phyloP scores from a whole-genome alignment of 441 rosid species.

The Adansonia madagascariensis region DNA sequence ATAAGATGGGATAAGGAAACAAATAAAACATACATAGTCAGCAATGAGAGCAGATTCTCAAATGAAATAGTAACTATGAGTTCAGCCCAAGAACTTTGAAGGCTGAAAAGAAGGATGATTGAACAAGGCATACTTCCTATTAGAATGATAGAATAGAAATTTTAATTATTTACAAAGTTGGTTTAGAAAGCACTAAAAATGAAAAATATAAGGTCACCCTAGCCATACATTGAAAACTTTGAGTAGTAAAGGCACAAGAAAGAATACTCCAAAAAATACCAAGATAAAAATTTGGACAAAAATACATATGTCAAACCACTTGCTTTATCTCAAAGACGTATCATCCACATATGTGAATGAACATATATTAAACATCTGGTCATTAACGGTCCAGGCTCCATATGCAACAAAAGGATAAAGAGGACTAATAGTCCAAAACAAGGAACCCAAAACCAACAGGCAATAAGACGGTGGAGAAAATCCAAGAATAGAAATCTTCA shows the following conservation, averaged over 20 bases:
- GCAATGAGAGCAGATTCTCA: background rate
- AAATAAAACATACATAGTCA: background rate
- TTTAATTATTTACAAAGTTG: background rate
- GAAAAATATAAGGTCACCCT: background rate
- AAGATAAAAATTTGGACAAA: background rate
- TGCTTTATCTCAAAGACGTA: background rate
- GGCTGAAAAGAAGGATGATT: background rate
- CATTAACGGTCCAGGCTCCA: background rate
- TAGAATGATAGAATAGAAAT: background rate
- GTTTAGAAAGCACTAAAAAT: background rate
- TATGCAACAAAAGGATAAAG: background rate
- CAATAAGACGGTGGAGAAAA: background rate
- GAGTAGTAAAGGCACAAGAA: background rate
- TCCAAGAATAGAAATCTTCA: background rate
- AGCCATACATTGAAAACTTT: background rate
- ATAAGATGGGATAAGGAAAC: background rate
- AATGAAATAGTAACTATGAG: background rate
- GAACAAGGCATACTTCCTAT: background rate
- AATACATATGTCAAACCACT: background rate
- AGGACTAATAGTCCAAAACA: background rate
- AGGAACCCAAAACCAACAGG: background rate
- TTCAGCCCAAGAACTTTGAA: background rate
- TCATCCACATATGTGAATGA: background rate
- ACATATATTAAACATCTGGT: background rate
- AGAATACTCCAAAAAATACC: background rate